Percentiles rank a stretch among this genome's conserved stretches.
phyloP scores from a whole-genome alignment of 2,329 filamentous ascomycete species.

The Curvularia sp. region DNA sequence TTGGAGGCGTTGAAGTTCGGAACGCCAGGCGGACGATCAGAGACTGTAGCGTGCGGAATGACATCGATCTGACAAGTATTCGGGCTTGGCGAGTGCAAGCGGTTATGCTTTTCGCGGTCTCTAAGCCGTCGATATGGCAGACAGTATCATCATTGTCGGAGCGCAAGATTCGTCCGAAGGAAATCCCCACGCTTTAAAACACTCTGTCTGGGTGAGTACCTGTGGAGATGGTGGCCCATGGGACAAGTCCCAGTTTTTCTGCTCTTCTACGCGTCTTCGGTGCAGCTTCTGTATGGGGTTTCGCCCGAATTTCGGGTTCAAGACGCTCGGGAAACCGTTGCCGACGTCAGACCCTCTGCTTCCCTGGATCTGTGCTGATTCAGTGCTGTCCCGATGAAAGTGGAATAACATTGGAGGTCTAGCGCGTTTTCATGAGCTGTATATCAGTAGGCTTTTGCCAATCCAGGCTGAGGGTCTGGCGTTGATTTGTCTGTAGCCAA shows the following conservation, averaged over 20 bases:
- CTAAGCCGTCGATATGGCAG: neutral
- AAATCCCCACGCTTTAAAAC: neutral
- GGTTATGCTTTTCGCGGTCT: neutral
- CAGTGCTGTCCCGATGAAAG: neutral
- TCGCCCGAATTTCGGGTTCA: no score
- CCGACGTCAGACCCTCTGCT: neutral
- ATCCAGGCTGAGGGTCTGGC: neutral
- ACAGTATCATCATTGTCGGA: neutral
- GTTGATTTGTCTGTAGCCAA: neutral
- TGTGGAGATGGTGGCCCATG: neutral
- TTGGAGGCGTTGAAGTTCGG: neutral
- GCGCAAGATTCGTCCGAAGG: neutral
- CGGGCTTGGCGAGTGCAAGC: constrained; percentile 6
- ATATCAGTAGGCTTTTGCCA: neutral
- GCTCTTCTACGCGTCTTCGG: constrained; percentile 12
- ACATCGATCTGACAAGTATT: constrained; percentile 2
- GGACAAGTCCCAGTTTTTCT: constrained; percentile 3
- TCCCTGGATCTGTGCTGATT: neutral
- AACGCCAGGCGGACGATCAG: neutral
- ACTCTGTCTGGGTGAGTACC: constrained; percentile 1
- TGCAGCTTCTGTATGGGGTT: constrained; percentile 9
- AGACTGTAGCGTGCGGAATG: constrained; percentile 2
- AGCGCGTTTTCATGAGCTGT: neutral
- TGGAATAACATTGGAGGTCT: neutral
- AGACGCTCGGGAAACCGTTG: neutral